phyloP scores from a whole-genome alignment of 768 basidiomycete species.

The Leccinum arenicola region DNA sequence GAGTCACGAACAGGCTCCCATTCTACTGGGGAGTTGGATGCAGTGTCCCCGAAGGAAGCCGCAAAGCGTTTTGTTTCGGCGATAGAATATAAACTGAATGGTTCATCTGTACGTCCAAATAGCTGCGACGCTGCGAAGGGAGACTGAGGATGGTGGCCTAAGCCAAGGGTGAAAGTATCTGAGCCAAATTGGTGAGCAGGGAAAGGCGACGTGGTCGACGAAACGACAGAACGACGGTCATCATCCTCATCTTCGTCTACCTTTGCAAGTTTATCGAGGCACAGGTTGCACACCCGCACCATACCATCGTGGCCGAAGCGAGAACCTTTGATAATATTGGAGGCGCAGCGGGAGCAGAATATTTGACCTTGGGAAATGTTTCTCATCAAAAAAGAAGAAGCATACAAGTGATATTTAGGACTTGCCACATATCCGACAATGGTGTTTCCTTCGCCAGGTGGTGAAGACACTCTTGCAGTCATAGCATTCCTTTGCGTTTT shows the following conservation, averaged over 20 bases:
- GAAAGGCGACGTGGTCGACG: conserved; percentile 65
- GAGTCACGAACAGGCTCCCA: conserved; percentile 53
- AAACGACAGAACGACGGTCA: conserved; percentile 76
- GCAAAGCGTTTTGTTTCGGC: conserved; percentile 64
- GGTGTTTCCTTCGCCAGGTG: conserved; percentile 93
- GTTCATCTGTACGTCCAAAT: conserved; percentile 74
- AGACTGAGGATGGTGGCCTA: conserved; percentile 67
- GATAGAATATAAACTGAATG: conserved; percentile 80
- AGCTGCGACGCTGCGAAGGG: conserved; percentile 87
- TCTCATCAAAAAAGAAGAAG: not conserved
- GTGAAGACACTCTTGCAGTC: conserved; percentile 95
- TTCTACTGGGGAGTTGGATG: conserved; percentile 46
- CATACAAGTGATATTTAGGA: conserved; percentile 3
- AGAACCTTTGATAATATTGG: conserved; percentile 91
- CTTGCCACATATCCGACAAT: conserved; percentile 94
- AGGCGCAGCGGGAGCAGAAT: conserved; percentile 96
- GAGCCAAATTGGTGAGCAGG: conserved; percentile 74
- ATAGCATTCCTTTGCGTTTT: conserved; percentile 92
- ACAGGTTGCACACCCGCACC: conserved; percentile 93
- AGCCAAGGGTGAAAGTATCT: conserved; percentile 36
- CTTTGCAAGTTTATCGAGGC: conserved; percentile 86
- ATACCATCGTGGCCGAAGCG: conserved; percentile 95
- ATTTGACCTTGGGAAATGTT: conserved; percentile 75
- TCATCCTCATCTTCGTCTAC: conserved; percentile 91
- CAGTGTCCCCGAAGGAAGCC: conserved; percentile 53